phyloP scores from a whole-genome alignment of 306 rosid genomes.

The Fragaria ananassa region DNA sequence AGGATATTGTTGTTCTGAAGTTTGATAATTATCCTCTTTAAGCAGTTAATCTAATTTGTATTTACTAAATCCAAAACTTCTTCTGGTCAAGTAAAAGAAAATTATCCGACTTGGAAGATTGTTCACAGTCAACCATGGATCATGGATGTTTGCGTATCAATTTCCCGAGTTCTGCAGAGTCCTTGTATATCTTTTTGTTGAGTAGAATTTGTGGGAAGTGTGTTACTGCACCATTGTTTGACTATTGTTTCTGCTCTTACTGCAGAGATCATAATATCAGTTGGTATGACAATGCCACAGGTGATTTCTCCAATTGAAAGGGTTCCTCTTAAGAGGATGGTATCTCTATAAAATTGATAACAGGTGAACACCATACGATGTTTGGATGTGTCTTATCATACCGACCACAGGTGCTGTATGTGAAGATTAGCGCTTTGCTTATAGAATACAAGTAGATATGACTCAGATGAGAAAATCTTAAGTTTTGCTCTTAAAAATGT shows the following conservation, averaged over 20 bases:
- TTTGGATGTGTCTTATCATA: neutral
- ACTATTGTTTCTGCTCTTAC: slow-evolving; percentile 3
- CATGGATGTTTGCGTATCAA: neutral
- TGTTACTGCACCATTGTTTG: neutral
- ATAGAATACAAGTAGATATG: slow-evolving; percentile 1
- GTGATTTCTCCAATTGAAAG: slow-evolving; percentile 66
- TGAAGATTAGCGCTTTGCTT: neutral
- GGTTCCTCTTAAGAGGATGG: slow-evolving; percentile 49
- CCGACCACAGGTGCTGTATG: neutral
- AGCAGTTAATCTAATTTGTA: neutral
- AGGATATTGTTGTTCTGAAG: neutral
- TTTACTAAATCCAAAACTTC: neutral
- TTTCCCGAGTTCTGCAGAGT: neutral
- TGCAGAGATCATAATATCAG: slow-evolving; percentile 90
- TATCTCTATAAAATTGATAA: slow-evolving; percentile 26
- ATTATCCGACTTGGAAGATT: neutral
- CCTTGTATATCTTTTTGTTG: neutral
- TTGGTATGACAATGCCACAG: slow-evolving; percentile 93
- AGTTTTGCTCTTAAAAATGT: neutral
- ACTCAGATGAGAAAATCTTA: neutral
- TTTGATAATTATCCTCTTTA: neutral
- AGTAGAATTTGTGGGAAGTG: neutral
- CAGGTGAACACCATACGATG: neutral
- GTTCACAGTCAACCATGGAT: neutral
- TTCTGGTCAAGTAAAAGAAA: neutral